Evolutionary conservation across 1,284 basidiomycete species (phyloP).

Genomic region (Moesziomyces sp.): DNA sequence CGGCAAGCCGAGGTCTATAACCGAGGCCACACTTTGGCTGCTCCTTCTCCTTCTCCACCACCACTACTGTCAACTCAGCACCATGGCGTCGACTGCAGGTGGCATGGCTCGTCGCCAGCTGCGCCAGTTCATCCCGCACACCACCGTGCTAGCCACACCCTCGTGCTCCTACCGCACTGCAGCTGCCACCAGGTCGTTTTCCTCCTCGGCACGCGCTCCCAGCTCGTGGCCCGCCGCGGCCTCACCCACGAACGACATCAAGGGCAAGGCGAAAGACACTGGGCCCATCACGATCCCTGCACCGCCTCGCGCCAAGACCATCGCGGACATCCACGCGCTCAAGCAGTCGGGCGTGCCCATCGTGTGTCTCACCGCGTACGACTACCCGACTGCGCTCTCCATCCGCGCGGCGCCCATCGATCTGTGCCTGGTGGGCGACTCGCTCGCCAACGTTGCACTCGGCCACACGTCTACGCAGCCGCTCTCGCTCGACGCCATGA

Average conservation of each 20-base stretch:
- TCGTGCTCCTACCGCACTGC: slow-evolving; percentile 23
- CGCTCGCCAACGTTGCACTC: slow-evolving; percentile 65
- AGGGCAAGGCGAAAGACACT: slow-evolving; percentile 21
- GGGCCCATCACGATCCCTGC: slow-evolving; percentile 16
- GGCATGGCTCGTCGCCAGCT: slow-evolving; percentile 31
- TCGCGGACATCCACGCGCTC: slow-evolving; percentile 40
- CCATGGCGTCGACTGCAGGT: slow-evolving; percentile 30
- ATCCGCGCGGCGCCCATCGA: slow-evolving; percentile 60
- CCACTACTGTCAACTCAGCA: not conserved
- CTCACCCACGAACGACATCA: not conserved
- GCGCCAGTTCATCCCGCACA: slow-evolving; percentile 11
- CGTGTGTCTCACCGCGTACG: slow-evolving; percentile 62
- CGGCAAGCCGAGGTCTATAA: not conserved
- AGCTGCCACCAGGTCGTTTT: slow-evolving; percentile 2
- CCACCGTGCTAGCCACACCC: slow-evolving; percentile 12
- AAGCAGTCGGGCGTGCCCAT: slow-evolving; percentile 27
- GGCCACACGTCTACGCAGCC: slow-evolving; percentile 58
- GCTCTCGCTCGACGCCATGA: slow-evolving; percentile 56
- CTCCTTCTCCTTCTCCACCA: not conserved
- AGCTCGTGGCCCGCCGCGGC: slow-evolving; percentile 49
- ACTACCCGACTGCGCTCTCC: slow-evolving; percentile 62
- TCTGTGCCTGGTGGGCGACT: slow-evolving; percentile 65
- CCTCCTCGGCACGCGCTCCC: slow-evolving; percentile 4
- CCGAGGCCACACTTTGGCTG: not conserved
- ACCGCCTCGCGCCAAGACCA: slow-evolving; percentile 45